Percentiles rank a stretch among this genome's conserved stretches.
Evolutionary conservation across 768 basidiomycete genomes (phyloP).

Genomic region (Collybia sp.): DNA sequence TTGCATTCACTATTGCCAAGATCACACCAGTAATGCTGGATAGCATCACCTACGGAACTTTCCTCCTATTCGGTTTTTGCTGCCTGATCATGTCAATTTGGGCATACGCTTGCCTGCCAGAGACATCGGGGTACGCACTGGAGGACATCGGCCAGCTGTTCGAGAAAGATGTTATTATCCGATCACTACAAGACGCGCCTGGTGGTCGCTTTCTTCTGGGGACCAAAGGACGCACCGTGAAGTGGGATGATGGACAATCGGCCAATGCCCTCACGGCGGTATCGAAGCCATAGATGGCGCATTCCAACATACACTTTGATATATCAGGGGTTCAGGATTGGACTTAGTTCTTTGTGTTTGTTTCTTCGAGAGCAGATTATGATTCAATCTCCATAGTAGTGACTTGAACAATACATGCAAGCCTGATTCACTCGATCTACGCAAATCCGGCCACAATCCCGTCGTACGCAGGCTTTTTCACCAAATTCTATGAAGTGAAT

Average conservation of each 20-base stretch:
- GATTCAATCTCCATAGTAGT: no score
- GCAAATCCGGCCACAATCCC: slow-evolving; percentile 35
- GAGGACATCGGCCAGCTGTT: slow-evolving; percentile 44
- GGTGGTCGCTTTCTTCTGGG: slow-evolving; percentile 31
- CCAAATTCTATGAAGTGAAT: slow-evolving; percentile 25
- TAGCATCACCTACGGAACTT: slow-evolving; percentile 31
- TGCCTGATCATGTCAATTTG: slow-evolving; percentile 37
- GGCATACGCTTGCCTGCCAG: slow-evolving; percentile 41
- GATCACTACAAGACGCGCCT: slow-evolving; percentile 36
- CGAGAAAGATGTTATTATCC: slow-evolving; percentile 28
- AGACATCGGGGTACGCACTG: slow-evolving; percentile 39
- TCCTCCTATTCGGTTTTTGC: slow-evolving; percentile 35
- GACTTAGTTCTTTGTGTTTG: no score
- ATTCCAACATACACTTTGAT: no score
- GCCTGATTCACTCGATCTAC: not conserved
- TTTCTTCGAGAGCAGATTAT: no score
- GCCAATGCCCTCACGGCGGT: no score
- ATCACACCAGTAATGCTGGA: slow-evolving; percentile 32
- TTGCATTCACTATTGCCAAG: slow-evolving; percentile 41
- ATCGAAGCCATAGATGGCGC: no score
- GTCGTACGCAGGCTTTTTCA: slow-evolving; percentile 40
- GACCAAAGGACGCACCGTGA: not conserved
- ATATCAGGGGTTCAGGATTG: no score
- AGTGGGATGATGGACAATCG: no score
- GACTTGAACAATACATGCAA: not conserved